Evolutionary conservation across 202 grass and related monocot genomes (phyloP).

Genomic region (Schoenoplectus triqueter): DNA sequence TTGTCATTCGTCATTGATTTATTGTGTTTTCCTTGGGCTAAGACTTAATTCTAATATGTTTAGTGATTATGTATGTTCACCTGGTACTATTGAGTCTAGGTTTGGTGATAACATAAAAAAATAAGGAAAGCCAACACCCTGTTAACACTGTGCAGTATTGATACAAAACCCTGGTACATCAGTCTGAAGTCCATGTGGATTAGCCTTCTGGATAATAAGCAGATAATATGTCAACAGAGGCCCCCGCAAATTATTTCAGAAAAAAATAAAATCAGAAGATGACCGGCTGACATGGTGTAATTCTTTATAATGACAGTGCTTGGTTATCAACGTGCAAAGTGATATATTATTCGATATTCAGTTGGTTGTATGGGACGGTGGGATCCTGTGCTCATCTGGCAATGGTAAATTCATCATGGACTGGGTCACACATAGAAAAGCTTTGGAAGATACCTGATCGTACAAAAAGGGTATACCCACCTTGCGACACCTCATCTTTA

Average conservation of each 20-base stretch:
- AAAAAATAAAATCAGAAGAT: background rate
- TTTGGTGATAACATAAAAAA: background rate
- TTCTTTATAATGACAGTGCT: constrained; percentile 47
- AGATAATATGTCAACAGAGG: background rate
- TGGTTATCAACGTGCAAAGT: constrained; percentile 85
- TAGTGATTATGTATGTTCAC: background rate
- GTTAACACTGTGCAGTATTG: background rate
- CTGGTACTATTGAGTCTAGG: background rate
- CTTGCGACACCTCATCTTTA: constrained; percentile 83
- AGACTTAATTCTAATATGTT: background rate
- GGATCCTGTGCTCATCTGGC: constrained; percentile 89
- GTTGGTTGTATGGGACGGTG: constrained; percentile 85
- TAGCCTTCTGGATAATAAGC: background rate
- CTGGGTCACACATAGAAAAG: constrained; percentile 74
- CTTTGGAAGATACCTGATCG: constrained; percentile 79
- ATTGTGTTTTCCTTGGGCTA: background rate
- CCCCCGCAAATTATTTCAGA: background rate
- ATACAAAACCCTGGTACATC: background rate
- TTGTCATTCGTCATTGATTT: constrained; percentile 20
- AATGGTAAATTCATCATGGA: constrained; percentile 99
- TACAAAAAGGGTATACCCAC: constrained; percentile 85
- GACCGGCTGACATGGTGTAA: background rate
- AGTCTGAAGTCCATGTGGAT: background rate
- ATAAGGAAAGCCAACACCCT: constrained; percentile 13
- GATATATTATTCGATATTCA: constrained; percentile 86